Conservation (phyloP, 495 filamentous ascomycete genomes). For the Penicillium samsonianum region DNA sequence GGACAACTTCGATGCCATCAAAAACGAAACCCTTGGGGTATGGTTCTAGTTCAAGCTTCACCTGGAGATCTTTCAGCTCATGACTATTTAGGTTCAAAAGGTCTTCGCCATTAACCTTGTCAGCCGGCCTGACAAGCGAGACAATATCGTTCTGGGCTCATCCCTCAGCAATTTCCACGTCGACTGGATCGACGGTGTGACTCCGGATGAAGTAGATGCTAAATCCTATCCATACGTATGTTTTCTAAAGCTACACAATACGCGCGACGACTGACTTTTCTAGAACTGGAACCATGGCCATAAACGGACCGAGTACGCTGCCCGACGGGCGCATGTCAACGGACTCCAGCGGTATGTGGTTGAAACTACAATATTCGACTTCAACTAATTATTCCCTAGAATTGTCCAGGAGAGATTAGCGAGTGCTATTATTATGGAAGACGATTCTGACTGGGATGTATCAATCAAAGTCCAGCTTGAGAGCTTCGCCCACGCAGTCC, state of each 20-base stretch:
- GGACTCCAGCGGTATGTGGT: not conserved
- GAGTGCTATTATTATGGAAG: not conserved
- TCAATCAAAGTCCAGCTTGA: not conserved
- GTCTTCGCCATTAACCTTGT: not conserved
- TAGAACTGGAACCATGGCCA: not conserved
- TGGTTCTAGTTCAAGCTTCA: not conserved
- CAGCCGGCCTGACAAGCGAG: not conserved
- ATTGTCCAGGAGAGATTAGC: not conserved
- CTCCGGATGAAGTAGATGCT: not conserved
- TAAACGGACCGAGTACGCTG: not conserved
- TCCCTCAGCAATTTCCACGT: not conserved
- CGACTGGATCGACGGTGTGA: not conserved
- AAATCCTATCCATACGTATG: not conserved
- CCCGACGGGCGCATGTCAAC: not conserved
- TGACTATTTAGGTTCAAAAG: not conserved
- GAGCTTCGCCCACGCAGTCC: not conserved
- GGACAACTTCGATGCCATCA: not conserved
- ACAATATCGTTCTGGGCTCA: not conserved
- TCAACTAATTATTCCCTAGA: not conserved
- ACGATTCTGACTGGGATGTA: not conserved
- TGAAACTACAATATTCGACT: not conserved
- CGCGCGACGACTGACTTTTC: not conserved
- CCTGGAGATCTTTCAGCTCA: not conserved
- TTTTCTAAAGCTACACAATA: not conserved
- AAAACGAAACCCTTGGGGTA: not conserved